Evolutionary conservation across 169 alveolate species (phyloP), one percentile per base, ranked within the genome.

Genomic region (Babesia bovis): DNA sequence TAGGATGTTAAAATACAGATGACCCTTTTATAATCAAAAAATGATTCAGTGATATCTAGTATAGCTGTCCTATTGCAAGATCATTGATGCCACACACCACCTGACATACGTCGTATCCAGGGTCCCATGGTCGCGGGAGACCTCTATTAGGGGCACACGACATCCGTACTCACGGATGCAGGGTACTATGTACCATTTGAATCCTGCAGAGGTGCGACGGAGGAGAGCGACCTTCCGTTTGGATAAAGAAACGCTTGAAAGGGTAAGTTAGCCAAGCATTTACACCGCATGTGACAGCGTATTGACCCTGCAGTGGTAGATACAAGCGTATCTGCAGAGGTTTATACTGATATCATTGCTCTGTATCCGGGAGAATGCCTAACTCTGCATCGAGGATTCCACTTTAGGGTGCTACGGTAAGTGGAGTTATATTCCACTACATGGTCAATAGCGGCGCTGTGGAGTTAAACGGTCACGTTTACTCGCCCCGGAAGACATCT

Each of bases 321-420:
- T 9, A 63, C 51, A 9, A 12, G 17, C 23, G 49, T 17, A 23
- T 19, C 28, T 9, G 78, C 26, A 21, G 49, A 28, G 12, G 58
- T 67, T n/a, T 40, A 26, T 19, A 13, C 41, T 10, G 66, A 67
- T 25, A 6, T 71, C 28, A 30, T 71, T 30, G 82, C 70, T 19
- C 44, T 76, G 2, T 21, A 1, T n/a, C 72, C 81, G 21, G 85
- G 85, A 23, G 85, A 76, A 44, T 67, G 21, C 52, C 30, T 76
- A 35, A 23, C 36, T 42, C 44, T 76, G 63, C 66, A 67, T 3
- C 65, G 58, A 10, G 69, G 67, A 2, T 41, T 76, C 44, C 67
- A 60, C 44, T 76, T 76, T 49, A 76, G 72, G 51, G 85, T 76
- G 33, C 45, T 76, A 19, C 45, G 72, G 85, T 76, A 55, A 5